Evolutionary conservation across 495 filamentous ascomycete genomes (phyloP), one percentile per base, ranked within the genome.

Genomic region (Penicillium odoratum): DNA sequence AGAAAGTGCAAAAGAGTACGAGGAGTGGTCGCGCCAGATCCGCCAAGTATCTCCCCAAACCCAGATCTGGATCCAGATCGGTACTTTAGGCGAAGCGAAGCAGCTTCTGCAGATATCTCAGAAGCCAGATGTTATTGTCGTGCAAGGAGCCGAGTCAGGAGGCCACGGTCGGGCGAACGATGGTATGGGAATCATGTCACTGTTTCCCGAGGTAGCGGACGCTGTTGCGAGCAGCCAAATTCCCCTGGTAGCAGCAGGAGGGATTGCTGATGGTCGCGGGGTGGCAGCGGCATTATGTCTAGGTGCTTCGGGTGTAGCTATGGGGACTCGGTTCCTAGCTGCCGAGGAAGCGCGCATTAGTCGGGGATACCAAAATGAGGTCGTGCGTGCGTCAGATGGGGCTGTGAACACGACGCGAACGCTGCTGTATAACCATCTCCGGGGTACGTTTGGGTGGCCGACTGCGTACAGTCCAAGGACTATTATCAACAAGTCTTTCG

Each of bases 301-400:
- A 2, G 90, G 88, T 18, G 90, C 90, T 1, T 78, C 78, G 4
- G 90, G 80, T 3, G 82, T 78, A 3, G 88, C 81, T 0, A 75
- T 94, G 73, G 90, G 90, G 4, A 93, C 90, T 29, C 77, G 87
- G 52, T 87, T 90, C 62, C 77, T 91, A 21, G 83, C 87, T n/a
- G 67, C 87, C 0, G 63, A 55, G 0, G 90, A 94, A 63, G 84
- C 88, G 4, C 74, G 76, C 5, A 84, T 89, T 30, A 74, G 77
- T 9, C 68, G 71, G 15, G 87, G 83, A 15, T 88, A 88, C 63
- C 82, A 79, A 57, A 66, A 84, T 51, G 82, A 85, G 48, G 70
- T 93, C 28, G 48, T 91, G 3, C 67, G 78, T 2, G 82, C 85
- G 1, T 70, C 59, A 2, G 85, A 92, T 62, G 90, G 88, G 0